Evolutionary conservation across 352 stramenopile genomes (phyloP), one percentile per base, ranked within the genome.

Genomic region (Globisporangium splendens): DNA sequence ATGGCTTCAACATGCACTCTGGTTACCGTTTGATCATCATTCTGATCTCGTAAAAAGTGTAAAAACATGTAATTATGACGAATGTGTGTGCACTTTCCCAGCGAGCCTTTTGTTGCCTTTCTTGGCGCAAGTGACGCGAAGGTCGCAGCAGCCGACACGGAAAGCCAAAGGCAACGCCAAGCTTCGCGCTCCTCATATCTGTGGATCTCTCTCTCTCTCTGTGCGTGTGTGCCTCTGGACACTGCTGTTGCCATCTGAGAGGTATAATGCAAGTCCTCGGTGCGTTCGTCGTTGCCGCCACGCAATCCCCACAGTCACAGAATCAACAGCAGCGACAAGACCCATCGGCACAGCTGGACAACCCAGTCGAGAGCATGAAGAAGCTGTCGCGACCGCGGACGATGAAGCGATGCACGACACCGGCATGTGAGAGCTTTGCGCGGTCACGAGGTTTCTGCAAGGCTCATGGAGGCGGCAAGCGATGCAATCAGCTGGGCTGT

Each of bases 381-480:
- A 44, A 2, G 39, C 39, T 44, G 13, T 8, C 10, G 39, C 56
- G 56, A 14, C 59, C 44, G 22, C 59, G 59, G 15, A 21, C 46
- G 24, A 49, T 56, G 44, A 65, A 60, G 20, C 33, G 21, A n/a
- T 65, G 59, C 47, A 50, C 22, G 1, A 28, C 56, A 4, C 20
- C 35, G 3, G 53, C 41, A 2, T 65, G 59, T 21, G 59, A 55
- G 17, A 65, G 52, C 35, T 48, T 60, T 24, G 51, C 59, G 20
- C 59, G 59, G 21, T 65, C 59, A 1, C 43, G 60, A 3, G 60
- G 53, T 8, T 50, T 38, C 33, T 66, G 53, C 49, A 61, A 61
- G 42, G 46, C 54, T 1, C 75, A 85, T 24, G 75, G 75, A 31
- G 75, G 73, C 20, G 75, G 73, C 42, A 85, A 85, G 55, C 72